These are phyloP conservation scores for Cryphonectria japonica DNA, from an alignment of 2,329 filamentous ascomycete species.

Conservation along the genomic window DNA sequence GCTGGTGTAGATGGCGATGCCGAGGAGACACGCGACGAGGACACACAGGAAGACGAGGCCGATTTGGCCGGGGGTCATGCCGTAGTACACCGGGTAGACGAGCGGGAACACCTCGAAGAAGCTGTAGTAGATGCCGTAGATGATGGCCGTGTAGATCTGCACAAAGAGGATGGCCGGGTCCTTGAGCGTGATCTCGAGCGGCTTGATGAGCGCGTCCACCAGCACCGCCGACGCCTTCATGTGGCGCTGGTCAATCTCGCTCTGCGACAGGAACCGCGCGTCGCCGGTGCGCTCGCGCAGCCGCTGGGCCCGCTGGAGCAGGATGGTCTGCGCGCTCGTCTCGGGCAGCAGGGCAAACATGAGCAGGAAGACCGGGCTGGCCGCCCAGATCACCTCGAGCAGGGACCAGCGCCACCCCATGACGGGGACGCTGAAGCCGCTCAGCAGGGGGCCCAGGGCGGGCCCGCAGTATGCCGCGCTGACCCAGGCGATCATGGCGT, in stretches of 20 bases:
- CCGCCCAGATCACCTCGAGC: slow-evolving; percentile 66
- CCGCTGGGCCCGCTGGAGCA: slow-evolving; percentile 63
- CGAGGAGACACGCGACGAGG: slow-evolving; percentile 59
- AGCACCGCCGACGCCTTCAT: slow-evolving; percentile 52
- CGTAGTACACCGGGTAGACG: slow-evolving; percentile 63
- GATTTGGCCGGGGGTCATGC: slow-evolving; percentile 60
- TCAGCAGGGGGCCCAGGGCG: slow-evolving; percentile 64
- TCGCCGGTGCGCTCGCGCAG: slow-evolving; percentile 65
- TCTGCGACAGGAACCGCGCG: slow-evolving; percentile 59
- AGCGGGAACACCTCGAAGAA: slow-evolving; percentile 71
- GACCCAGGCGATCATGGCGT: slow-evolving; percentile 64
- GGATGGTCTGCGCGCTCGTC: slow-evolving; percentile 62
- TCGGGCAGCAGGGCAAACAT: slow-evolving; percentile 69
- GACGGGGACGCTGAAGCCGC: slow-evolving; percentile 61
- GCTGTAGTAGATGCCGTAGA: slow-evolving; percentile 65
- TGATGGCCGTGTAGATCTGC: slow-evolving; percentile 63
- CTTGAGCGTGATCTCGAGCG: slow-evolving; percentile 61
- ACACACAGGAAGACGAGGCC: slow-evolving; percentile 66
- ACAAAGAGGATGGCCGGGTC: slow-evolving; percentile 67
- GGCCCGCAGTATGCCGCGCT: slow-evolving; percentile 48
- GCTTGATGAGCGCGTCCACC: slow-evolving; percentile 63
- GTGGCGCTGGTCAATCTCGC: slow-evolving; percentile 65
- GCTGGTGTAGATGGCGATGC: slow-evolving; percentile 50
- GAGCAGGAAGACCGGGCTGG: slow-evolving; percentile 60
- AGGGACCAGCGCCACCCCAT: slow-evolving; percentile 67